Evolutionary conservation across 805 yeast genomes (phyloP), one percentile per base, ranked within the genome.

Genomic region (Candida broadrunensis): DNA sequence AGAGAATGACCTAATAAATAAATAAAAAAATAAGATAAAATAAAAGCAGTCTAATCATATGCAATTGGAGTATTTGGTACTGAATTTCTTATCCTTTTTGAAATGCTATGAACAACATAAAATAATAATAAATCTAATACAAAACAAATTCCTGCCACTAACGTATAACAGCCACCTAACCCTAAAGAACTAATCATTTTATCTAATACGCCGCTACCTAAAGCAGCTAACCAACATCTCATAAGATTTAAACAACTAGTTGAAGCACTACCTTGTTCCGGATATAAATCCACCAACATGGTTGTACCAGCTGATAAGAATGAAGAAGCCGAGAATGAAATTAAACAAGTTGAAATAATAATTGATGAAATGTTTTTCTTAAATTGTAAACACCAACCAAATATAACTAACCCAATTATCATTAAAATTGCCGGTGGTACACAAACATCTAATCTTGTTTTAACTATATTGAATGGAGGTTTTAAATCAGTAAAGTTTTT

Each of bases 111-210:
- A 12, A 43, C 13, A 9, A 43, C 46, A n/a, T 43, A 43, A 19
- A 43, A 16, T 16, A 43, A 39, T 18, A 36, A 15, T 7, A 39
- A 3, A 23, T 39, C 39, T 20, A 35, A 16, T 37, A 50, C 5
- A 5, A 55, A 20, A 15, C 55, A 47, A 1, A 83, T 38, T 0
- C 71, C 81, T 2, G 82, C 81, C 71, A 86, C 60, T n/a, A 88
- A 67, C 0, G 95, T 81, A 52, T 81, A 87, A 1, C 86, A 76
- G 14, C 96, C 93, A 1, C 96, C 96, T 11, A 77, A 60, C 0
- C 78, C 78, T 77, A 89, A 67, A 0, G 64, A 45, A 0, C 42
- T 40, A 12, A 71, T 66, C 91, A 89, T 85, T 36, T 63, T 71
- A 16, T 79, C 73, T 16, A 87, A 66, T 2, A 80, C 81, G 0